A percentile compares a stretch with the other conserved stretches of the same genome.
phyloP scores from a whole-genome alignment of 768 basidiomycete species.

The Xanthoconium stramineum region DNA sequence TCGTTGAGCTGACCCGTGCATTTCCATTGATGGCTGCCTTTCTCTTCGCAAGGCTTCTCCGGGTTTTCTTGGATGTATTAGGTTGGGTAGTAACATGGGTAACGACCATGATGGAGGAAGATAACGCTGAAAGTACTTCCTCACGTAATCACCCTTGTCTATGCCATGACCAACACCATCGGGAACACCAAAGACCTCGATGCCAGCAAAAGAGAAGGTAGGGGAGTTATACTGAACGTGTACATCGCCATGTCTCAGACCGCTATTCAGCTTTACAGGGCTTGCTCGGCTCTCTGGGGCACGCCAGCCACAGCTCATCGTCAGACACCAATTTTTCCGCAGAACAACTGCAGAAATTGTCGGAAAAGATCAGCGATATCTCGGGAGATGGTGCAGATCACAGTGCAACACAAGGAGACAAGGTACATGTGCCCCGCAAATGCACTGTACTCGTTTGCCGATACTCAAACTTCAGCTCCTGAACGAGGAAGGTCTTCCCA shows the following conservation, averaged over 20 bases:
- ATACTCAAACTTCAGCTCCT: conserved; percentile 44
- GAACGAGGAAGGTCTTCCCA: conserved; percentile 77
- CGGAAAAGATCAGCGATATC: conserved; percentile 58
- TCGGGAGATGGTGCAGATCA: conserved; percentile 41
- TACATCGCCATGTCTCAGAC: conserved; percentile 6
- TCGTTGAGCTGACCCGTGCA: conserved; percentile 8
- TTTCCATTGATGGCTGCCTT: conserved; percentile 10
- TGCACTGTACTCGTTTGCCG: conserved; percentile 21
- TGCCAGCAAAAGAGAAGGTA: conserved; percentile 37
- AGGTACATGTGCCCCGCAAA: conserved; percentile 44
- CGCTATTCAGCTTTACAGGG: conserved; percentile 37
- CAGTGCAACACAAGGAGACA: conserved; percentile 40
- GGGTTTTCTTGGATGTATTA: conserved; percentile 40
- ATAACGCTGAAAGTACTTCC: background rate
- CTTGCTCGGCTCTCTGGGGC: conserved; percentile 36
- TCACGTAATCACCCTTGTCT: conserved; percentile 18
- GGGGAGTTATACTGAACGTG: conserved; percentile 15
- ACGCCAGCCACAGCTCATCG: conserved; percentile 6
- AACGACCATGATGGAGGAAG: conserved; percentile 38
- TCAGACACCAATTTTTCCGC: conserved; percentile 34
- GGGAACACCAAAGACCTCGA: conserved; percentile 26
- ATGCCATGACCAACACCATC: conserved; percentile 19
- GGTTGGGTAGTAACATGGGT: conserved; percentile 33
- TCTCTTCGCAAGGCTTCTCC: conserved; percentile 45
- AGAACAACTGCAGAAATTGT: conserved; percentile 52